These are phyloP conservation scores for Sporothrix mexicana DNA, from an alignment of 2,329 filamentous ascomycete species.

Conservation along the genomic window DNA sequence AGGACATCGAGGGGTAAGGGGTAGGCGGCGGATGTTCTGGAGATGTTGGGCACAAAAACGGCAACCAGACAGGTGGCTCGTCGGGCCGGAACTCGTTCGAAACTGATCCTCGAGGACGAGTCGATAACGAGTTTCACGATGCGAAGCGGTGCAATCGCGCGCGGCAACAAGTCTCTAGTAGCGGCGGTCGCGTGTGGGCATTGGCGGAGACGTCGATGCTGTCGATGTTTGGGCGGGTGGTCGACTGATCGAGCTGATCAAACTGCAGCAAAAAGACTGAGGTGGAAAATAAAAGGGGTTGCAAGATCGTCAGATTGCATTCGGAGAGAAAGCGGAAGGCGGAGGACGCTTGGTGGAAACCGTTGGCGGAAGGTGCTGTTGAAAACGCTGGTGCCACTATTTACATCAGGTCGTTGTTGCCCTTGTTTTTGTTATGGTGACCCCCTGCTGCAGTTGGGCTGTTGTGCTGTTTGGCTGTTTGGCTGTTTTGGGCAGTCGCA, in stretches of 20 bases:
- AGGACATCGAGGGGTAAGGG: constrained; percentile 38
- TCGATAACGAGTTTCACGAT: background rate
- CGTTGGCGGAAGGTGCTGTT: no score
- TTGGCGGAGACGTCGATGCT: background rate
- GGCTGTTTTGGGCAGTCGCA: constrained; percentile 24
- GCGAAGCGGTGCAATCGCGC: background rate
- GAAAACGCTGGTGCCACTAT: constrained; percentile 28
- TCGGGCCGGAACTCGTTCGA: background rate
- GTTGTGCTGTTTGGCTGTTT: background rate
- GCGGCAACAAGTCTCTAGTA: constrained; percentile 15
- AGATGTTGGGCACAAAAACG: background rate
- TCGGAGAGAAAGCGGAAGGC: background rate
- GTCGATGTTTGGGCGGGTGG: background rate
- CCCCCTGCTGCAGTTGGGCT: background rate
- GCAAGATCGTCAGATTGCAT: constrained; percentile 24
- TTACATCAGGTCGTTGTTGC: constrained; percentile 28
- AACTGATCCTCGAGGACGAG: background rate
- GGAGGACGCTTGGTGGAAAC: no score
- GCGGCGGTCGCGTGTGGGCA: constrained; percentile 9
- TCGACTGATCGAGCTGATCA: no score
- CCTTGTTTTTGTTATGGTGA: background rate
- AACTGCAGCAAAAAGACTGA: no score
- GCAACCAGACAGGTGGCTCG: background rate
- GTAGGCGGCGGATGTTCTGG: background rate
- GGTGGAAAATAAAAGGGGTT: background rate